phyloP scores from a whole-genome alignment of 192 early-diverging fungal species.

The Backusella sp. region DNA sequence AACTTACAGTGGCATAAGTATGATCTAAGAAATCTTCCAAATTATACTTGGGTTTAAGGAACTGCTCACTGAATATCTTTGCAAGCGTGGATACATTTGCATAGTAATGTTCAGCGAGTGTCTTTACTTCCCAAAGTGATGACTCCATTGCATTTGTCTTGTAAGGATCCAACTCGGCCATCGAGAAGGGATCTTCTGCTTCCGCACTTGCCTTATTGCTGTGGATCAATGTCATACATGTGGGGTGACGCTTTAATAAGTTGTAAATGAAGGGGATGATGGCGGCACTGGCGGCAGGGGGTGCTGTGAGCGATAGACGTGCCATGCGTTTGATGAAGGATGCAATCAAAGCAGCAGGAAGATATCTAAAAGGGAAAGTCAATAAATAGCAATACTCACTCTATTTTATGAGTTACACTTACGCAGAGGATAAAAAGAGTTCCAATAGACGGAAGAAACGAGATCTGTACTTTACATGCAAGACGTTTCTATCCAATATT shows the following conservation, averaged over 20 bases:
- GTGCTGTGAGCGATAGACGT: constrained; percentile 77
- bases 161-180: constrained; percentile 70
- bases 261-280: constrained; percentile 93
- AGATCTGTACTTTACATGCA: constrained; percentile 94
- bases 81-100: constrained; percentile 85
- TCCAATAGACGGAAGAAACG: constrained; percentile 92
- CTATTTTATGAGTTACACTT: constrained; percentile 26
- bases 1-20: constrained; percentile 64
- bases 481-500: constrained; percentile 83
- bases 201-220: constrained; percentile 38
- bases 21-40: constrained; percentile 98
- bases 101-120: constrained; percentile 84
- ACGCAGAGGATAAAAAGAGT: constrained; percentile 85
- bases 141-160: constrained; percentile 79
- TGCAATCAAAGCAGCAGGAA: constrained; percentile 89
- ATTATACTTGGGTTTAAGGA: constrained; percentile 82
- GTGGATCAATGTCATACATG: constrained; percentile 88
- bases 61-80: constrained; percentile 82
- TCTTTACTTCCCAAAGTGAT: constrained; percentile 94
- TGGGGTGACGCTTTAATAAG: constrained; percentile 87
- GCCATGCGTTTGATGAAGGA: constrained; percentile 93
- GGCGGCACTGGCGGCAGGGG: constrained; percentile 82
- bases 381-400: background rate
- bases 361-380: constrained; percentile 48
- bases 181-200: constrained; percentile 46